Evolutionary conservation across 169 alveolate species (phyloP), one percentile per base, ranked within the genome.

Genomic region (Perkinsus marinus): DNA sequence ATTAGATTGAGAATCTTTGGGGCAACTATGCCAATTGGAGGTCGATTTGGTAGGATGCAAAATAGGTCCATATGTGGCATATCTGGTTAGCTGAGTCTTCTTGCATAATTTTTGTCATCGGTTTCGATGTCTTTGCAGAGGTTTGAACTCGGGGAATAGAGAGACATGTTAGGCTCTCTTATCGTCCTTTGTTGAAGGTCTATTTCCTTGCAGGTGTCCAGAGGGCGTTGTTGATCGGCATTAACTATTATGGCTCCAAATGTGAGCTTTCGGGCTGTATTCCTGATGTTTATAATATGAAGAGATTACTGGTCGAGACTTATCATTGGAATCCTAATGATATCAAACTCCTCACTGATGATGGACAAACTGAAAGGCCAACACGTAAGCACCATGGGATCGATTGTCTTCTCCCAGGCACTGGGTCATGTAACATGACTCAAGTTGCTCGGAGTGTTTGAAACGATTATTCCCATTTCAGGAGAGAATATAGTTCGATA

Each of bases 241-340:
- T 94, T 91, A 94, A 95, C 93, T 95, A 95, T 92, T 92, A 91
- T 10, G 96, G 95, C 68, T 68, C 95, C 13, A 91, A 90, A 2
- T 92, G 94, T 34, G 95, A 94, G 89, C 93, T 95, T 90, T 68
- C 94, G 17, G 96, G 96, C 2, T 94, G 96, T 92, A 93, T 94
- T 57, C 94, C 94, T 41, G 96, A 95, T 43, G 95, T 94, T 36
- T 69, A 93, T 46, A 92, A 94, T 57, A 93, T 93, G 95, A 89
- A 90, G 79, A 79, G 94, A n/a, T 90, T 95, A 17, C 92, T 95
- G 68, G 92, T 93, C 19, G 90, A 69, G 30, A 43, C 91, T n/a
- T 93, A 57, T 16, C 79, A 57, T 57, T 57, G 79, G 79, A 57
- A 57, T 57, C 79, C 79, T 0, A 57, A 57, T 57, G 79, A 57